Conservation (phyloP, 2,329 filamentous ascomycete genomes). For the Pyrenochaeta sp. region DNA sequence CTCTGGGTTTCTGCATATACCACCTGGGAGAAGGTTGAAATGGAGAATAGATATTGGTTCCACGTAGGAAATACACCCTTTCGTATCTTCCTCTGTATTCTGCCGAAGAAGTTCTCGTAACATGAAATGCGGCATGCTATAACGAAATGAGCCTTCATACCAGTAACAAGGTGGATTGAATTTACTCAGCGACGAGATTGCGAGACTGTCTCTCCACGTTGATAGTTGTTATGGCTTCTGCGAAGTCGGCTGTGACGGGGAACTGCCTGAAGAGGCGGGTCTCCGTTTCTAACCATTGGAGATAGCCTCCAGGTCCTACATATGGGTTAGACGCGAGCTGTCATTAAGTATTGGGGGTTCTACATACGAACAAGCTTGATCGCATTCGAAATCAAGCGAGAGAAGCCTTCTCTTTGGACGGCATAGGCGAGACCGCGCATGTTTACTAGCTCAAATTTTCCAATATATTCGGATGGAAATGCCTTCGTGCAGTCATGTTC, state of each 20-base stretch:
- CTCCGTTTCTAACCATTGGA: background rate
- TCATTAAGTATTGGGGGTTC: background rate
- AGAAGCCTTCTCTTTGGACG: background rate
- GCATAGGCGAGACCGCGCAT: background rate
- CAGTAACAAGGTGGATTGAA: background rate
- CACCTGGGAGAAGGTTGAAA: background rate
- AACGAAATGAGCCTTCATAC: background rate
- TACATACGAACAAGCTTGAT: slow-evolving; percentile 5
- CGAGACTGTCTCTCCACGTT: slow-evolving; percentile 1
- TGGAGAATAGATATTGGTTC: background rate
- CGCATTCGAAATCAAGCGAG: background rate
- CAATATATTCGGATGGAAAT: background rate
- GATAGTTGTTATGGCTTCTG: background rate
- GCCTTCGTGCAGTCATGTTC: background rate
- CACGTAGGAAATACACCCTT: background rate
- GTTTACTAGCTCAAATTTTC: background rate
- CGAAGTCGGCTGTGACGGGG: background rate
- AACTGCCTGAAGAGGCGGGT: slow-evolving; percentile 1
- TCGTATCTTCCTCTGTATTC: background rate
- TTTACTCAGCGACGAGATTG: background rate
- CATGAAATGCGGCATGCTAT: background rate
- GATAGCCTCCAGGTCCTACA: slow-evolving; percentile 4
- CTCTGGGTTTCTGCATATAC: slow-evolving; percentile 4
- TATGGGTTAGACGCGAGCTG: background rate
- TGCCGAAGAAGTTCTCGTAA: background rate